Conservation (phyloP, 352 stramenopile species). For the Pythium graminicola region DNA sequence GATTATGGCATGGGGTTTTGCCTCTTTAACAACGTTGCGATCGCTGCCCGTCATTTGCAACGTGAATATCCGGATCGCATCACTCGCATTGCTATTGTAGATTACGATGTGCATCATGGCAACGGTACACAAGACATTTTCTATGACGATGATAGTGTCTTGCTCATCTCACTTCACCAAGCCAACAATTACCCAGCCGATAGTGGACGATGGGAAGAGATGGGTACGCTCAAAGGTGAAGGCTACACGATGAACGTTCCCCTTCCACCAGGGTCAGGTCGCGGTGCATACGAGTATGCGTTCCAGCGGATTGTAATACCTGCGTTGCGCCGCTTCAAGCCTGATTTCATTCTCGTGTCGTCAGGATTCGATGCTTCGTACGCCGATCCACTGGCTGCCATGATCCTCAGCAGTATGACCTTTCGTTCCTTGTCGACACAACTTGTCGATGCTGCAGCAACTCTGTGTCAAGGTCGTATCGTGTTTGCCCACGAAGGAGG, state of each 20-base stretch:
- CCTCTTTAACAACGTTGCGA: constrained; percentile 66
- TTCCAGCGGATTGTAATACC: constrained; percentile 67
- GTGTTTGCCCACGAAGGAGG: constrained; percentile 74
- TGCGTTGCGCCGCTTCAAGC: constrained; percentile 56
- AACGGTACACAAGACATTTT: constrained; percentile 94
- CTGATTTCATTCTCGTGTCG: constrained; percentile 74
- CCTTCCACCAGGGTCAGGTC: constrained; percentile 68
- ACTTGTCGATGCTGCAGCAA: constrained; percentile 38
- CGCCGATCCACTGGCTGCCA: constrained; percentile 70
- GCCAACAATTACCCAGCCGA: constrained; percentile 76
- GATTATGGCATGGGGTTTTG: constrained; percentile 67
- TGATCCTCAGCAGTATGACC: constrained; percentile 73
- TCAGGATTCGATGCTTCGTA: constrained; percentile 78
- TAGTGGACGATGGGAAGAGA: constrained; percentile 39
- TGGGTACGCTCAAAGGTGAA: constrained; percentile 30
- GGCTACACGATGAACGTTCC: constrained; percentile 82
- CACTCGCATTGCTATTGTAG: constrained; percentile 89
- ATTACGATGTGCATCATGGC: constrained; percentile 95
- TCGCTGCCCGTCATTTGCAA: constrained; percentile 45
- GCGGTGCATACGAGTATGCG: constrained; percentile 60
- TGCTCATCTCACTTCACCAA: constrained; percentile 79
- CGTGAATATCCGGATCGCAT: constrained; percentile 58
- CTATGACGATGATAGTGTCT: constrained; percentile 57
- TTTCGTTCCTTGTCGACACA: constrained; percentile 63
- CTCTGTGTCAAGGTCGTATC: constrained; percentile 44